phyloP scores from a whole-genome alignment of 2,329 filamentous ascomycete species.

The Xylariaceae sp. region DNA sequence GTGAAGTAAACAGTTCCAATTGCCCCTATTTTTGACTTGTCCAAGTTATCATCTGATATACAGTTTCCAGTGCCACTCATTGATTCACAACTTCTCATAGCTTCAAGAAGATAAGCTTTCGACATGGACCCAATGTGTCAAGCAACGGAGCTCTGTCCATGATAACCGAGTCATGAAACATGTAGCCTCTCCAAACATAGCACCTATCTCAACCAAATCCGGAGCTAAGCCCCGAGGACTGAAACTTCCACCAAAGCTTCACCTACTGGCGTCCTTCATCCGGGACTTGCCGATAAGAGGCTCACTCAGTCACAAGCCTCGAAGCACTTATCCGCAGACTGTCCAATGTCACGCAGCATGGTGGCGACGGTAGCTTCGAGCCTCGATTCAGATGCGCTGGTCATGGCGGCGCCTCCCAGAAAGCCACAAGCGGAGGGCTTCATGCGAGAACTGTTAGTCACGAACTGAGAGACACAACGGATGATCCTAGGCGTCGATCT shows the following conservation, averaged over 20 bases:
- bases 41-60: no score
- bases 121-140: no score
- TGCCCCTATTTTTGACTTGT: no score
- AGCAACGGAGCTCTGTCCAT: no score
- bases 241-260: conserved; percentile 18
- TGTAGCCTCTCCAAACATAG: no score
- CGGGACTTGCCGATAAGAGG: conserved; percentile 17
- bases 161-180: no score
- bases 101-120: no score
- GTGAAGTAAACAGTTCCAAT: no score
- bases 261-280: conserved; percentile 12
- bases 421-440: conserved; percentile 16
- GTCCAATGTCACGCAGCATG: conserved; percentile 19
- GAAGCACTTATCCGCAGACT: conserved; percentile 17
- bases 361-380: conserved; percentile 4
- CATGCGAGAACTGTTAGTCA: conserved; percentile 17
- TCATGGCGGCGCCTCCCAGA: conserved; percentile 14
- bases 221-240: conserved; percentile 7
- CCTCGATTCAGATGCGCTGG: conserved; percentile 16
- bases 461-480: conserved; percentile 18
- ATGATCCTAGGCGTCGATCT: conserved; percentile 19
- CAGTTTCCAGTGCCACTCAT: no score
- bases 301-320: conserved; percentile 17
- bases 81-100: no score
- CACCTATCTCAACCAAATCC: not conserved